These are phyloP conservation scores for Eudorina sp. DNA, from an alignment of 139 green algal genomes.

Conservation along the genomic window DNA sequence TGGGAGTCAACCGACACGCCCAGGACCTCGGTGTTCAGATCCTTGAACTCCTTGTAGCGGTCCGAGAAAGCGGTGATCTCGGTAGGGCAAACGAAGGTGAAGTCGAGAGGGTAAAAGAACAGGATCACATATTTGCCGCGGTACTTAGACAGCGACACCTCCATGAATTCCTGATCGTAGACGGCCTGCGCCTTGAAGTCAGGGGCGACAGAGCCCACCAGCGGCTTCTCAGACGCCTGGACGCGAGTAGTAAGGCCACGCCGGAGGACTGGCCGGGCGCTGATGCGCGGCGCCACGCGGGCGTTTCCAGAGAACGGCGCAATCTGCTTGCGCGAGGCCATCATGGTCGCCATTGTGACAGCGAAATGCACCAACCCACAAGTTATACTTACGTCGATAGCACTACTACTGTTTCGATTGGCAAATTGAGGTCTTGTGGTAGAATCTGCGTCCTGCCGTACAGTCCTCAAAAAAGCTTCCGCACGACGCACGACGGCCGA, in stretches of 20 bases:
- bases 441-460: no score
- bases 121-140: slow-evolving; percentile 98
- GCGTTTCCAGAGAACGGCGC: not conserved
- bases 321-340: not conserved
- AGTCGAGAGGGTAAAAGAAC: slow-evolving; percentile 97
- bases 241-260: slow-evolving; percentile 15
- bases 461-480: no score
- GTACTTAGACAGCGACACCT: slow-evolving; percentile 93
- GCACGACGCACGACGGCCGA: no score
- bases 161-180: slow-evolving; percentile 90
- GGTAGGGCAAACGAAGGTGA: slow-evolving; percentile 94
- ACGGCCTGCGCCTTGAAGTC: slow-evolving; percentile 93
- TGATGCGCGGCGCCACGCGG: not conserved
- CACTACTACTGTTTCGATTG: no score
- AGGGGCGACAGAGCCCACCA: slow-evolving; percentile 89
- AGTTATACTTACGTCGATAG: no score
- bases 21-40: slow-evolving; percentile 89
- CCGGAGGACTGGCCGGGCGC: not conserved
- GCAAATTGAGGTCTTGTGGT: no score
- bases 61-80: slow-evolving; percentile 99
- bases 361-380: no score
- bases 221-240: slow-evolving; percentile 37
- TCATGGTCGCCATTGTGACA: slow-evolving; percentile 16
- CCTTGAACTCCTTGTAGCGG: slow-evolving; percentile 91
- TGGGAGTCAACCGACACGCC: slow-evolving; percentile 94